Conservation (phyloP, 257 asterid species). For the Ajuga chamaepitys region DNA sequence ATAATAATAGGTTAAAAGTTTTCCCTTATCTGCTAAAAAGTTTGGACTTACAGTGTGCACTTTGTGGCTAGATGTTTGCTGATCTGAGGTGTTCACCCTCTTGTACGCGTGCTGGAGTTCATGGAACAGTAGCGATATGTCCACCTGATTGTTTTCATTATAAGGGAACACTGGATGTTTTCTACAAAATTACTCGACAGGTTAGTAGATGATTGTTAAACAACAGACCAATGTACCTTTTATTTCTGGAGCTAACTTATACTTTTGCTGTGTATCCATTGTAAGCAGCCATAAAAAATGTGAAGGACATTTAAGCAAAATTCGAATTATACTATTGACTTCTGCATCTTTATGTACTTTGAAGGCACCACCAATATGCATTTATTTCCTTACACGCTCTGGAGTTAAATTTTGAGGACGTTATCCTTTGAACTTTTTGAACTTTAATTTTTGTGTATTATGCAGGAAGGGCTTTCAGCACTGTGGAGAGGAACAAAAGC, state of each 20-base stretch:
- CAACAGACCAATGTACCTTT: neutral
- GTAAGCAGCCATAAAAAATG: neutral
- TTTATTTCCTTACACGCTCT: neutral
- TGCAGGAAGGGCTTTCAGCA: slow-evolving; percentile 79
- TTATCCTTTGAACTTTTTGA: neutral
- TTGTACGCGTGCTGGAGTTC: slow-evolving; percentile 93
- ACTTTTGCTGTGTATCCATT: neutral
- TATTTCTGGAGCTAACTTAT: neutral
- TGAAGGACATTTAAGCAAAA: neutral
- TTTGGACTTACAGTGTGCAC: slow-evolving; percentile 9
- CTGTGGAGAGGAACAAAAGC: slow-evolving; percentile 99
- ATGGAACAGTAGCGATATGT: slow-evolving; percentile 75
- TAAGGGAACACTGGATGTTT: slow-evolving; percentile 88
- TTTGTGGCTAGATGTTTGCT: slow-evolving; percentile 73
- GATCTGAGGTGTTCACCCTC: slow-evolving; percentile 98
- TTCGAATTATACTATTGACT: neutral
- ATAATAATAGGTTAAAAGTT: neutral
- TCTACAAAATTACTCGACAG: slow-evolving; percentile 85
- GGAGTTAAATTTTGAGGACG: neutral
- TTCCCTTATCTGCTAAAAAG: neutral
- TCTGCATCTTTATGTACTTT: neutral
- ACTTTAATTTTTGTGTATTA: slow-evolving; percentile 7
- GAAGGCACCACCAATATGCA: neutral
- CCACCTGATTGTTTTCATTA: slow-evolving; percentile 96
- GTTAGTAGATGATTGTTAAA: slow-evolving; percentile 27